phyloP scores from a whole-genome alignment of 257 asterid genomes.

The Solanum peruvianum region DNA sequence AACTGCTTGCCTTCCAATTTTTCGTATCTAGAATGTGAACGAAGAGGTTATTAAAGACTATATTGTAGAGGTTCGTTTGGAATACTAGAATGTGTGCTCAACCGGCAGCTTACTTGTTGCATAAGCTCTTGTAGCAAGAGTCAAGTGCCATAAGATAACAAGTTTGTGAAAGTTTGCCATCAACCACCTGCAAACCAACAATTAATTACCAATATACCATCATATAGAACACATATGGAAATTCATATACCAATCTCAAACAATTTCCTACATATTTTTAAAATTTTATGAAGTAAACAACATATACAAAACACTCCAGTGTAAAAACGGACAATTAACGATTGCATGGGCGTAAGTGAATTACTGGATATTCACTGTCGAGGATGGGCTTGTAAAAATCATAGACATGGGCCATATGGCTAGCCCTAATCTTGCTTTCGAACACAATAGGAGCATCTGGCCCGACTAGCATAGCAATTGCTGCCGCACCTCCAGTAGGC shows the following conservation, averaged over 20 bases:
- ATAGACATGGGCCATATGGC: constrained; percentile 95
- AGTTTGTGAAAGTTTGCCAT: constrained; percentile 98
- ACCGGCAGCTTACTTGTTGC: constrained; percentile 45
- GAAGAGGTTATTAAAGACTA: not conserved
- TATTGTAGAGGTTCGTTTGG: not conserved
- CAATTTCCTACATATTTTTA: not conserved
- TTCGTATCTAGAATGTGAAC: constrained; percentile 39
- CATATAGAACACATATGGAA: not conserved
- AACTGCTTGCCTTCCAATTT: constrained; percentile 75
- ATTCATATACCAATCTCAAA: not conserved
- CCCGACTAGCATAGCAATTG: constrained; percentile 90
- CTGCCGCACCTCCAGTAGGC: constrained; percentile 99
- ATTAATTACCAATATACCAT: not conserved
- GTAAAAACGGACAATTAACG: not conserved
- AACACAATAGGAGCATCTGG: constrained; percentile 95
- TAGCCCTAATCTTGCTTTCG: constrained; percentile 90
- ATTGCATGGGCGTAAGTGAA: not conserved
- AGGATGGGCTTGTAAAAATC: constrained; percentile 99
- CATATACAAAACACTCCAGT: not conserved
- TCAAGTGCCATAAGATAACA: constrained; percentile 98
- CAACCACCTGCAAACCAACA: constrained; percentile 60
- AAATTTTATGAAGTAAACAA: not conserved
- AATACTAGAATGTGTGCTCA: not conserved
- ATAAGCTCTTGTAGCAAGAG: constrained; percentile 81
- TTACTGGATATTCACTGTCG: constrained; percentile 99